Percentiles rank a stretch among this genome's conserved stretches.
These are phyloP conservation scores for Sugiyamaella xylanicola DNA, from an alignment of 1,139 yeast species.

Conservation along the genomic window DNA sequence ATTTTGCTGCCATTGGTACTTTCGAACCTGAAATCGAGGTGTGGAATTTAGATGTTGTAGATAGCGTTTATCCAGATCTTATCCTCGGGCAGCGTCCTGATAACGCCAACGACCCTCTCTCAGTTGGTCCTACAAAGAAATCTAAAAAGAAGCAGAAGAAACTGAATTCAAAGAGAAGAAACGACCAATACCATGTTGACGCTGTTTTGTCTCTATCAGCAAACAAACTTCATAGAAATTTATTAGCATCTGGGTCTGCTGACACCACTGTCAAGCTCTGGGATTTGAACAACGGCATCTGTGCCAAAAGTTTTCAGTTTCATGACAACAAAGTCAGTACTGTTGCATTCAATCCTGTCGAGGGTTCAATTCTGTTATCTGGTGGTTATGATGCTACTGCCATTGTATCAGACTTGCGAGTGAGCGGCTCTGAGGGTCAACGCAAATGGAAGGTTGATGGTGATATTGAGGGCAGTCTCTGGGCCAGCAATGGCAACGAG, in stretches of 20 bases:
- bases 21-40: conserved; percentile 97
- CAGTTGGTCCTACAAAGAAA: conserved; percentile 39
- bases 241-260: conserved; percentile 92
- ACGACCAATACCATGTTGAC: conserved; percentile 85
- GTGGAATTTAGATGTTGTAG: conserved; percentile 92
- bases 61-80: conserved; percentile 92
- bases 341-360: conserved; percentile 80
- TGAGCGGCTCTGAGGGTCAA: conserved; percentile 64
- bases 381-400: conserved; percentile 91
- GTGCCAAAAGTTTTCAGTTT: conserved; percentile 55
- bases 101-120: conserved; percentile 47
- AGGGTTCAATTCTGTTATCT: conserved; percentile 77
- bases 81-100: conserved; percentile 79
- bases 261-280: conserved; percentile 93
- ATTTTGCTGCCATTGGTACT: conserved; percentile 94
- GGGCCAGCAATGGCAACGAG: conserved; percentile 63
- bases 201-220: conserved; percentile 89
- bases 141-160: conserved; percentile 56
- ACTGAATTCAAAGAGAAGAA: conserved; percentile 53
- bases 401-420: conserved; percentile 81
- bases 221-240: conserved; percentile 77
- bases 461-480: conserved; percentile 80
- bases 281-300: conserved; percentile 78
- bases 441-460: conserved; percentile 66
- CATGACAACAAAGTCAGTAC: conserved; percentile 83